Conservation (phyloP, 805 yeast genomes). For the Kluyveromyces wickerhamii region DNA sequence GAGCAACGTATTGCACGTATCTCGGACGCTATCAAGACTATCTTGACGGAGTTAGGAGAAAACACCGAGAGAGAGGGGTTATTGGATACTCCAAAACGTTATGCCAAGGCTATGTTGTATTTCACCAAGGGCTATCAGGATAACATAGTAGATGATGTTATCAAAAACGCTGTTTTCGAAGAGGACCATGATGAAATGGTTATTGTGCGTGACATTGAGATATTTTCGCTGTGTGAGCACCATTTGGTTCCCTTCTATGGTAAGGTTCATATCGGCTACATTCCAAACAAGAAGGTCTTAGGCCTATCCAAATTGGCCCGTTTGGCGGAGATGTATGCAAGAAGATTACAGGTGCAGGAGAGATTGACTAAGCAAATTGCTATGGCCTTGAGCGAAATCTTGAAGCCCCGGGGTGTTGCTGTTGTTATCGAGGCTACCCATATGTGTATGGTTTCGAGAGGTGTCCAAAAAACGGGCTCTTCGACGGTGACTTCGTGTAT, state of each 20-base stretch:
- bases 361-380: conserved; percentile 95
- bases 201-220: conserved; percentile 88
- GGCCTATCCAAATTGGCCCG: conserved; percentile 92
- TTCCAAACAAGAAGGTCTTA: conserved; percentile 86
- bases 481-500: conserved; percentile 92
- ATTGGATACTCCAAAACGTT: conserved; percentile 89
- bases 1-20: conserved; percentile 63
- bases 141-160: conserved; percentile 74
- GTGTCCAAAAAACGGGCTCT: conserved; percentile 92
- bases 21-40: conserved; percentile 69
- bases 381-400: conserved; percentile 83
- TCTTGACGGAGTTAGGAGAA: conserved; percentile 82
- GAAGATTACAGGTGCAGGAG: conserved; percentile 97
- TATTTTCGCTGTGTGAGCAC: conserved; percentile 91
- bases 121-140: conserved; percentile 97
- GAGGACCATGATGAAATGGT: conserved; percentile 99
- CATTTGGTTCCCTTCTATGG: conserved; percentile 97
- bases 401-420: conserved; percentile 94
- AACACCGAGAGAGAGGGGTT: conserved; percentile 84
- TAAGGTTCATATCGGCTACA: conserved; percentile 95
- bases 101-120: conserved; percentile 91
- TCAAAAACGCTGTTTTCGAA: conserved; percentile 92
- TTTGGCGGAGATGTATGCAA: conserved; percentile 91
- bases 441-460: conserved; percentile 99
- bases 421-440: conserved; percentile 97